phyloP scores from a whole-genome alignment of 176 grass and related monocot genomes.

The Microstegium vimineum region DNA sequence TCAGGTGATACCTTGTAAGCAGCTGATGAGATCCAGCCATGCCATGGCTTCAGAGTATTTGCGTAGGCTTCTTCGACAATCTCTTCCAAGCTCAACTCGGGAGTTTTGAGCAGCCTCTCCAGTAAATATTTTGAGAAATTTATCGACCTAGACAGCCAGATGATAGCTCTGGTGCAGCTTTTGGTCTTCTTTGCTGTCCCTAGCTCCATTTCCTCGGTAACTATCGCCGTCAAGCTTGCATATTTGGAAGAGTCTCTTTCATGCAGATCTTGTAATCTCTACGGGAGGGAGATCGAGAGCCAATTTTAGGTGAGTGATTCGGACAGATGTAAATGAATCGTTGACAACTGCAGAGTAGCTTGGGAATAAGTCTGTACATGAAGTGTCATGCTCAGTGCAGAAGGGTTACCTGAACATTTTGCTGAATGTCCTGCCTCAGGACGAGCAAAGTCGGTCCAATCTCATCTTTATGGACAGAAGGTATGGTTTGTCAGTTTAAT shows the following conservation, averaged over 20 bases:
- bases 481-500: conserved; percentile 10
- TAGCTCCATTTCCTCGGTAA: conserved; percentile 52
- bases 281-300: not conserved
- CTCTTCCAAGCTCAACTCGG: conserved; percentile 41
- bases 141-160: conserved; percentile 83
- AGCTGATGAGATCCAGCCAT: conserved; percentile 85
- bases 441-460: conserved; percentile 78
- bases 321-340: not conserved
- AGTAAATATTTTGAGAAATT: conserved; percentile 62
- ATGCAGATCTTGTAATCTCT: conserved; percentile 71
- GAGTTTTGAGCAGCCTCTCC: conserved; percentile 46
- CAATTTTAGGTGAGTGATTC: not conserved
- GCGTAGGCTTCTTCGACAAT: conserved; percentile 68
- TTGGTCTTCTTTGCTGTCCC: conserved; percentile 55
- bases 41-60: conserved; percentile 65
- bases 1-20: conserved; percentile 67
- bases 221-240: conserved; percentile 45
- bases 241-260: conserved; percentile 49
- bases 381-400: not conserved
- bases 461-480: conserved; percentile 50
- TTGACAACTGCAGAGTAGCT: not conserved
- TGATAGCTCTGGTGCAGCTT: conserved; percentile 72
- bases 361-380: not conserved
- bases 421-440: conserved; percentile 65
- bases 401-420: conserved; percentile 69